These are phyloP conservation scores for Vitis rupestris DNA, from an alignment of 164 flowering plant species.

Conservation along the genomic window DNA sequence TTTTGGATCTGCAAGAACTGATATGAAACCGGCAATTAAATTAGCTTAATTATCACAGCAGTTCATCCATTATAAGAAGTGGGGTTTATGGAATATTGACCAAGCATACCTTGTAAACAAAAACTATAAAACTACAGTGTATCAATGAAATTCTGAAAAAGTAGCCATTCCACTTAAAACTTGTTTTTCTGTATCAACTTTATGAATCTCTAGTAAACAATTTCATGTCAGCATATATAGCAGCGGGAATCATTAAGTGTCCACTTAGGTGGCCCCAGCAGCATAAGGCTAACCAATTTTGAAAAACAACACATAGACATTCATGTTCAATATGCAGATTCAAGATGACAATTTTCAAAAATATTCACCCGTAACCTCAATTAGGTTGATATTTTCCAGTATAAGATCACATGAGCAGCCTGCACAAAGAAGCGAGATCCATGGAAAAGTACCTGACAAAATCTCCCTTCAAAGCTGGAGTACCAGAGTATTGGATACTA, in stretches of 20 bases:
- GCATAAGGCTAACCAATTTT: neutral
- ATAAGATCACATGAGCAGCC: neutral
- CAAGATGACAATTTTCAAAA: neutral
- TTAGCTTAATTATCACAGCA: no score
- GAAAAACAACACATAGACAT: neutral
- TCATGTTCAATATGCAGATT: neutral
- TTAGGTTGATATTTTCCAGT: neutral
- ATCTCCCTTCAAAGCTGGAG: constrained; percentile 97
- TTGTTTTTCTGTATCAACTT: neutral
- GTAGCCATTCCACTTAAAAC: neutral
- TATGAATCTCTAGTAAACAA: neutral
- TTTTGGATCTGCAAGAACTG: no score
- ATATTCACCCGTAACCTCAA: neutral
- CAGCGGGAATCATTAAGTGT: neutral
- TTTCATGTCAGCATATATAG: no score
- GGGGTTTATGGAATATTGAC: no score
- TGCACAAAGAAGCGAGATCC: neutral
- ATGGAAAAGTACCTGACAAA: constrained; percentile 70
- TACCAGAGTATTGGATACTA: constrained; percentile 96
- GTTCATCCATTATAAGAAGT: no score
- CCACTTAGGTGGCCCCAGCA: neutral
- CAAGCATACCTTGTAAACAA: no score
- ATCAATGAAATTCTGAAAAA: neutral
- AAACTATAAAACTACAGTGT: neutral
- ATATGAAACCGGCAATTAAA: no score